Evolutionary conservation across 495 filamentous ascomycete species (phyloP), one percentile per base, ranked within the genome.

Genomic region (Penicillium malachiteum): DNA sequence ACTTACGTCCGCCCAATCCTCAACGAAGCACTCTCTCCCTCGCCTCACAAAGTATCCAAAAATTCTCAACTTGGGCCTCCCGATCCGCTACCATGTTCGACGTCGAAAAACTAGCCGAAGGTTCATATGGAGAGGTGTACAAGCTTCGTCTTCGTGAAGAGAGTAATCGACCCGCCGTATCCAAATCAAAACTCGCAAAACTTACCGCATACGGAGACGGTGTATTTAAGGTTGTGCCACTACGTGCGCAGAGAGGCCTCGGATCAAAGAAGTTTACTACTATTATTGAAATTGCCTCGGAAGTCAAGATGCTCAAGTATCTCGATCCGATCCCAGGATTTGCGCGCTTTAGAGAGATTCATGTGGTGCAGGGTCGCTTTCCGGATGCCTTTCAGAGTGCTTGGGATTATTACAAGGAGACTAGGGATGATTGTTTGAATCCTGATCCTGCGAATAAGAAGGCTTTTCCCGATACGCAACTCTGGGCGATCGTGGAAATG

Each of bases 271-370:
- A 73, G 16, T 76, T 75, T 60, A 82, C 78, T 6, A 69, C 64
- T 7, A 74, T 85, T 13, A 70, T 76, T 0, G 77, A 82, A 50
- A 82, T 89, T 33, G 76, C 77, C 9, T 73, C 82, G 0, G 92
- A 96, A 66, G 76, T 93, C 17, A 79, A 78, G 51, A 87, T 94
- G 52, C 84, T 92, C 16, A 85, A 90, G 53, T 85, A 81, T 52
- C 80, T 96, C 18, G 84, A 88, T 44, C 81, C 84, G 14, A 84
- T 93, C 41, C 90, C 90, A 2, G 92, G 92, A n/a, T 96, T 95
- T 69, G 89, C 91, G n/a, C 79, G 86, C n/a, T 93, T 93, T 73
- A 84, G 91, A 62, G 86, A 88, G 42, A 81, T 88, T 6, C 85
- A 88, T 43, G 75, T 96, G 7, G 76, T 96, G 0, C 73, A 84